Evolutionary conservation across 2,329 filamentous ascomycete species (phyloP).

Genomic region (Laburnicola sp.): DNA sequence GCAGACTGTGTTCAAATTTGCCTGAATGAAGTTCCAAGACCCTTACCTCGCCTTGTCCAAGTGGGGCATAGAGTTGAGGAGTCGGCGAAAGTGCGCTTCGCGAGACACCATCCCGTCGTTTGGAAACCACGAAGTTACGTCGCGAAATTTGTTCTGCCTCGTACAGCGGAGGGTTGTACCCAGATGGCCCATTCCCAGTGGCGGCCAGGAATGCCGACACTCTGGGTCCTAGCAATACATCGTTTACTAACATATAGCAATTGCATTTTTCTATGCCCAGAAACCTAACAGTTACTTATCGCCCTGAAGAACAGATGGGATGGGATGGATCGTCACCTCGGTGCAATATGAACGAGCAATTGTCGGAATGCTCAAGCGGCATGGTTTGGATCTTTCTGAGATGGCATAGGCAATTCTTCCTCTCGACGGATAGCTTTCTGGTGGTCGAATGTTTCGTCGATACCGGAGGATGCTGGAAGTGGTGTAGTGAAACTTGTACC

Average conservation of each 20-base stretch:
- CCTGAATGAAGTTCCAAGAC: constrained; percentile 26
- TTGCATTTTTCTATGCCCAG: not conserved
- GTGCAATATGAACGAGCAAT: not conserved
- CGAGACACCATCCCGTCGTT: not conserved
- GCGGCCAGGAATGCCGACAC: not conserved
- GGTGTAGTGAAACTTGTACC: too few species aligned
- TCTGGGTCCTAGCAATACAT: not conserved
- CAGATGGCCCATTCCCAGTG: not conserved
- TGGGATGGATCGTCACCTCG: too few species aligned
- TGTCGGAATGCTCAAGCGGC: not conserved
- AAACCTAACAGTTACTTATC: too few species aligned
- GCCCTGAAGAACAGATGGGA: too few species aligned
- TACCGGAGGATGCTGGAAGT: too few species aligned
- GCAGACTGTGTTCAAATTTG: constrained; percentile 6
- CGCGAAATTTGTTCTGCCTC: not conserved
- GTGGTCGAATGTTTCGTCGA: too few species aligned
- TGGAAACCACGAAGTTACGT: not conserved
- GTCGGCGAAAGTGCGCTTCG: too few species aligned
- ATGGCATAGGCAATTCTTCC: too few species aligned
- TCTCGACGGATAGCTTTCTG: too few species aligned
- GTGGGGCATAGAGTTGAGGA: not conserved
- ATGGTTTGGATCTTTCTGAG: too few species aligned
- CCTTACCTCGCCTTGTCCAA: constrained; percentile 21
- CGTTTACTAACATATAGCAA: not conserved
- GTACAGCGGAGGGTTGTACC: not conserved